A percentile compares a stretch with the other conserved stretches of the same genome.
phyloP scores from a whole-genome alignment of 2,329 filamentous ascomycete species.

The Gnomoniopsis smithogilvyi region DNA sequence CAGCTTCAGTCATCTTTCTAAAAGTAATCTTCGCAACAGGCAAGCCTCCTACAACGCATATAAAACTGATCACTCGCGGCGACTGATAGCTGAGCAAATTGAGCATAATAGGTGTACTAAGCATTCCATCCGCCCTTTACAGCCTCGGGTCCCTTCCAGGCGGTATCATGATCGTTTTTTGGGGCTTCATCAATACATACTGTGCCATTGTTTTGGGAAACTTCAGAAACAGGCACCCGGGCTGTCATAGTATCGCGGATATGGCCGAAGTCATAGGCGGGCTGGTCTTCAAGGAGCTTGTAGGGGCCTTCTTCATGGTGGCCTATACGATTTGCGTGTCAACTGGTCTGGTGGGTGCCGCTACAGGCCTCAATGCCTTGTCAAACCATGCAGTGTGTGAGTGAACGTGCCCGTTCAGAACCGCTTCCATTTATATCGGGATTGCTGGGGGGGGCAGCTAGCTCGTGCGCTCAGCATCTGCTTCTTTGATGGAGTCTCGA shows the following conservation, averaged over 20 bases:
- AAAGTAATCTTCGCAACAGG: constrained; percentile 29
- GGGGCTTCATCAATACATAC: constrained; percentile 25
- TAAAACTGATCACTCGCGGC: not conserved
- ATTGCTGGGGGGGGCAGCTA: no score
- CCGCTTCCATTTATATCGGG: no score
- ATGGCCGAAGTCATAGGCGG: constrained; percentile 14
- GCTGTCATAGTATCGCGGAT: constrained; percentile 21
- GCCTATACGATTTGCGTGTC: constrained; percentile 13
- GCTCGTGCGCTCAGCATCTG: no score
- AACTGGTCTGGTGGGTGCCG: constrained; percentile 12
- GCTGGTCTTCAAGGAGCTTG: constrained; percentile 7
- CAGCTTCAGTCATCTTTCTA: constrained; percentile 49
- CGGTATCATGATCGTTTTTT: constrained; percentile 25
- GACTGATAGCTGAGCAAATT: not conserved
- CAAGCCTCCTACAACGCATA: not conserved
- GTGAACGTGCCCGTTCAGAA: not conserved
- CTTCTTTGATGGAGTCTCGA: no score
- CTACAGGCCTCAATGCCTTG: constrained; percentile 14
- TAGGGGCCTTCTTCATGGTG: constrained; percentile 13
- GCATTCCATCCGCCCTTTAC: constrained; percentile 26
- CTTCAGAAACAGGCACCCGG: constrained; percentile 22
- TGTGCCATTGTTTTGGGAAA: constrained; percentile 23
- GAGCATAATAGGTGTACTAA: constrained; percentile 23
- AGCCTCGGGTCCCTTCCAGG: constrained; percentile 24
- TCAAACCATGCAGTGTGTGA: constrained; percentile 14